Evolutionary conservation across 805 yeast genomes (phyloP).

Genomic region (Torulaspora microellipsoides): DNA sequence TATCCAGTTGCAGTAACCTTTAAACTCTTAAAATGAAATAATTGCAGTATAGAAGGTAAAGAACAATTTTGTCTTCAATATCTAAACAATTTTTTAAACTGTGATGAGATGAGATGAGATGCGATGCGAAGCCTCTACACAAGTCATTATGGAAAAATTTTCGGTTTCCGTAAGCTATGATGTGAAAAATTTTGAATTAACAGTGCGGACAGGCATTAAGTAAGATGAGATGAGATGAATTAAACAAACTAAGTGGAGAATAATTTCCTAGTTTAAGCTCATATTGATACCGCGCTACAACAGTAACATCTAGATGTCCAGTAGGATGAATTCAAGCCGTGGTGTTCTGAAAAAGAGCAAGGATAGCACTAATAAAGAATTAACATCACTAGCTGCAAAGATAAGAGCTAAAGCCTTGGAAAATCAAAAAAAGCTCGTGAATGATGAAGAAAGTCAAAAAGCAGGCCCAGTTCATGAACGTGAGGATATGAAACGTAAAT

Average conservation of each 20-base stretch:
- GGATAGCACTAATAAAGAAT: conserved; percentile 23
- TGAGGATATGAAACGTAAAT: not conserved
- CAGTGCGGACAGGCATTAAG: conserved; percentile 7
- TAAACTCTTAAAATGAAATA: no score
- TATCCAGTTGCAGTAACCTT: no score
- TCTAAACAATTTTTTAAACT: not conserved
- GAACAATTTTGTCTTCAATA: no score
- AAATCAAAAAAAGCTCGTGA: conserved; percentile 22
- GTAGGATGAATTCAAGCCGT: not conserved
- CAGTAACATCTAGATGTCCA: conserved; percentile 1
- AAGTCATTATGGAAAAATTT: conserved; percentile 12
- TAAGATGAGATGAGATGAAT: conserved; percentile 18
- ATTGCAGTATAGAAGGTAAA: no score
- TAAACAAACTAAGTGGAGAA: not conserved
- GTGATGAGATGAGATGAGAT: conserved; percentile 13
- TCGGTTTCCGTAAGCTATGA: conserved; percentile 10
- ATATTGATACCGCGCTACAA: not conserved
- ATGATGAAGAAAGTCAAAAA: conserved; percentile 7
- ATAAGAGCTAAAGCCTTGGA: conserved; percentile 43
- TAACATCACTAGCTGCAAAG: conserved; percentile 51
- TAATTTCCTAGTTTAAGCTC: not conserved
- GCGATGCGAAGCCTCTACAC: conserved; percentile 11
- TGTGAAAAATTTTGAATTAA: conserved; percentile 11
- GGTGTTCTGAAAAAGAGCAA: conserved; percentile 6
- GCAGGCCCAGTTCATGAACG: conserved; percentile 6